Evolutionary conservation across 495 filamentous ascomycete genomes (phyloP), one percentile per base, ranked within the genome.

Genomic region (Rostrohypoxylon terebratum): DNA sequence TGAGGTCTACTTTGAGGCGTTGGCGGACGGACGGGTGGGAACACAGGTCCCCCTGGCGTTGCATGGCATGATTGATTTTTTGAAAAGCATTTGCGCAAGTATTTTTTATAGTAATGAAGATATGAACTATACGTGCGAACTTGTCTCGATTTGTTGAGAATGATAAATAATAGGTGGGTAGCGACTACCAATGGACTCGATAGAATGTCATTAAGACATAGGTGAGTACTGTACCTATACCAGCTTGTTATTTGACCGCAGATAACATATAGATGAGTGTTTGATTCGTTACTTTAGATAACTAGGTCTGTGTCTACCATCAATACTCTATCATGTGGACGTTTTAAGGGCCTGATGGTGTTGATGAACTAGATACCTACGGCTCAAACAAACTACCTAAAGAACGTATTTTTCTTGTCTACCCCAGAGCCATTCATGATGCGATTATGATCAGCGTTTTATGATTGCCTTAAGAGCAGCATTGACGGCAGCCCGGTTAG

Each of bases 1-100:
- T 59, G 14, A 8, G 55, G 55, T 14, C 5, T 25, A 59, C 34
- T 59, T 34, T 59, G 14, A 8, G 55, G 55, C 55, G 55, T 59
- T 59, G 16, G 38, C 38, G 36, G 34, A 42, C 18, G 55, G 55
- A 59, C n/a, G 18, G 51, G 31, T 13, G 55, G 34, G 34, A 59
- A 21, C 16, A 40, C 18, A 23, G 55, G 16, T 34, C 36, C 34
- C 55, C 34, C 9, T 42, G 55, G 55, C 34, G 55, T 59, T 42
- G n/a, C 25, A 23, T 21, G 20, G 18, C 9, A 28, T 9, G 20
- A 21, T n/a, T 57, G 28, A 11, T 38, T 25, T 59, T 9, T 14
- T 59, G 34, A 25, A 42, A 59, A 42, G 34, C 55, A 34, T 34
- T 42, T 59, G 55, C 33, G 20, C 55, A 18, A 25, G 42, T 42